These are phyloP conservation scores for Pleodorina starrii DNA, from an alignment of 139 green algal species.

Conservation along the genomic window DNA sequence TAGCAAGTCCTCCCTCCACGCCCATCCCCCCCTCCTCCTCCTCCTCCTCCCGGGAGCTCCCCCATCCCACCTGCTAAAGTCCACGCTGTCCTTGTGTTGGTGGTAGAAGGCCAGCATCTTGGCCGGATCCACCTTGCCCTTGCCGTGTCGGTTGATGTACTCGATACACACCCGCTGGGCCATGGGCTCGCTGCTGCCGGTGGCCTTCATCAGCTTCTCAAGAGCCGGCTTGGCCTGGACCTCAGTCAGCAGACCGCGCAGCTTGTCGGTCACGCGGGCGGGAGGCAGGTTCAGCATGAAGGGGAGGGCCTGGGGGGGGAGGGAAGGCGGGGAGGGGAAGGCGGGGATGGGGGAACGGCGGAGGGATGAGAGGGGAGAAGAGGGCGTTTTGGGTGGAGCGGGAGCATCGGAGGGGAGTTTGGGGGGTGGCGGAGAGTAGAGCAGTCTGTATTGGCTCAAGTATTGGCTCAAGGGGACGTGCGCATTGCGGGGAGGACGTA, in stretches of 20 bases:
- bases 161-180: conserved; percentile 49
- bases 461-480: too few relatives aligned
- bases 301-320: conserved; percentile 35
- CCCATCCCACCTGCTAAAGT: conserved; percentile 40
- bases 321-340: neutral
- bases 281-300: conserved; percentile 50
- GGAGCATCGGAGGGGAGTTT: too few relatives aligned
- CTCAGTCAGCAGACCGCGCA: conserved; percentile 44
- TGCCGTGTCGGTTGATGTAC: conserved; percentile 47
- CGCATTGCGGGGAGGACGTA: too few relatives aligned
- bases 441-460: too few relatives aligned
- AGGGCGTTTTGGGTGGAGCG: too few relatives aligned
- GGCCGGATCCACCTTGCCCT: conserved; percentile 25
- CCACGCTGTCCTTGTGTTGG: conserved; percentile 40
- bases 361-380: too few relatives aligned
- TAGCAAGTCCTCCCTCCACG: too few relatives aligned
- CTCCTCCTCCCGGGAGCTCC: neutral
- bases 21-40: neutral
- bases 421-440: too few relatives aligned
- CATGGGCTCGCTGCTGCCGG: conserved; percentile 21
- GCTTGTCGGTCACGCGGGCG: conserved; percentile 45
- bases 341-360: too few relatives aligned
- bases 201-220: conserved; percentile 50
- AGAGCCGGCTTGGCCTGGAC: conserved; percentile 43
- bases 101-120: conserved; percentile 49